A percentile compares a stretch with the other conserved stretches of the same genome.
phyloP scores from a whole-genome alignment of 2,329 filamentous ascomycete species.

The Emergomyces africanus region DNA sequence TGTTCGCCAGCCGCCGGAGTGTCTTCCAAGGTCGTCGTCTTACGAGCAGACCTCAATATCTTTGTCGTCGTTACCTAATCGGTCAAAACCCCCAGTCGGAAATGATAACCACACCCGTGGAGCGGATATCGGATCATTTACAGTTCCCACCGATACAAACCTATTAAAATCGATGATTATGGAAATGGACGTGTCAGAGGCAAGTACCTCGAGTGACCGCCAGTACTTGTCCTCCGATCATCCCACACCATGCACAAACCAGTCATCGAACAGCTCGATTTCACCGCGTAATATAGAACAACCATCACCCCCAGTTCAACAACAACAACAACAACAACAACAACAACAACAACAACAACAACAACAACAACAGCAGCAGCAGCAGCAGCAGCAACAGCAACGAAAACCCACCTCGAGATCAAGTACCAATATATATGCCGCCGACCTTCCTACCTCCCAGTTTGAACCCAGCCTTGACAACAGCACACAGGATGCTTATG shows the following conservation, averaged over 20 bases:
- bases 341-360: conserved; percentile 11
- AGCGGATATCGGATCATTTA: neutral
- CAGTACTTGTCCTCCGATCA: conserved; percentile 22
- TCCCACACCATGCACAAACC: conserved; percentile 24
- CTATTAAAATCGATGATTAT: conserved; percentile 10
- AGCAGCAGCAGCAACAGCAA: conserved; percentile 11
- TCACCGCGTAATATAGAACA: conserved; percentile 19
- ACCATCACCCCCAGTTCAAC: conserved; percentile 15
- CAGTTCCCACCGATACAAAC: neutral
- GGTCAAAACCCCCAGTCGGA: neutral
- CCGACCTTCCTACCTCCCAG: neutral
- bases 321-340: conserved; percentile 6
- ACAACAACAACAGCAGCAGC: neutral
- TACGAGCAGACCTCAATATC: neutral
- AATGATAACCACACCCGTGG: neutral
- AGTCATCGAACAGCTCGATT: conserved; percentile 25
- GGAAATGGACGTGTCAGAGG: conserved; percentile 23
- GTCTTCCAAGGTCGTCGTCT: neutral
- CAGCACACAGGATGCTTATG: conserved; percentile 9
- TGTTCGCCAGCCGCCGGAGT: neutral
- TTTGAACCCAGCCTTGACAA: conserved; percentile 7
- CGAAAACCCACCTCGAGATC: conserved; percentile 1
- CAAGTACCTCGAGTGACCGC: conserved; percentile 17
- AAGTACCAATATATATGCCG: neutral
- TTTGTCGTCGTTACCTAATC: neutral